These are phyloP conservation scores for Wickerhamomyces pijperi DNA, from an alignment of 805 yeast genomes.

Conservation along the genomic window DNA sequence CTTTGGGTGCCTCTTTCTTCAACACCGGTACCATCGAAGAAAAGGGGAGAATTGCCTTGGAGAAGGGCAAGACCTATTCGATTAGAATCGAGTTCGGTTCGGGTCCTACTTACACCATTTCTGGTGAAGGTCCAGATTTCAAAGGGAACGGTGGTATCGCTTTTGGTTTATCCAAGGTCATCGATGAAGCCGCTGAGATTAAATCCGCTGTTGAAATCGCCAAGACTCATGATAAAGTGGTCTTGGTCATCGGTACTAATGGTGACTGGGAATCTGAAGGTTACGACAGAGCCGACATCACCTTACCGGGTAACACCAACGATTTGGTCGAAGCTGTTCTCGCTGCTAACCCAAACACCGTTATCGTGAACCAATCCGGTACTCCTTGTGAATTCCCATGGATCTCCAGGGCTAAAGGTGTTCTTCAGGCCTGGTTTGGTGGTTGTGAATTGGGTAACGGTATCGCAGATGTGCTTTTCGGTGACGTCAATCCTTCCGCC, in stretches of 20 bases:
- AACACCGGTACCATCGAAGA: slow-evolving; percentile 46
- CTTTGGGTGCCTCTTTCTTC: slow-evolving; percentile 37
- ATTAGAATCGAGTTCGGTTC: slow-evolving; percentile 41
- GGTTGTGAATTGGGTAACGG: slow-evolving; percentile 52
- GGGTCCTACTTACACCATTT: slow-evolving; percentile 25
- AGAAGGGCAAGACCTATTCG: slow-evolving; percentile 33
- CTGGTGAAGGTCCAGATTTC: slow-evolving; percentile 12
- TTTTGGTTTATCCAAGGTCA: slow-evolving; percentile 22
- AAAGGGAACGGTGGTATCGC: slow-evolving; percentile 26
- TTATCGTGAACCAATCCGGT: slow-evolving; percentile 50
- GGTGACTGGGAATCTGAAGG: slow-evolving; percentile 56
- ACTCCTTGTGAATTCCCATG: slow-evolving; percentile 54
- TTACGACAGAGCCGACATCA: slow-evolving; percentile 40
- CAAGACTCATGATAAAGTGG: slow-evolving; percentile 37
- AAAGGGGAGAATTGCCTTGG: slow-evolving; percentile 25
- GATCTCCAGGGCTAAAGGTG: slow-evolving; percentile 29
- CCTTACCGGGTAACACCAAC: slow-evolving; percentile 38
- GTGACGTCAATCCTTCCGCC: slow-evolving; percentile 52
- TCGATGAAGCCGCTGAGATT: slow-evolving; percentile 23
- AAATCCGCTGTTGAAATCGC: slow-evolving; percentile 37
- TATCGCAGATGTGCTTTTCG: slow-evolving; percentile 49
- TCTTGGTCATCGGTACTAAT: slow-evolving; percentile 40
- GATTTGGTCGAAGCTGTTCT: slow-evolving; percentile 35
- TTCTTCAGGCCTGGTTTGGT: slow-evolving; percentile 48
- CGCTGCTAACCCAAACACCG: slow-evolving; percentile 38